Evolutionary conservation across 2,329 filamentous ascomycete genomes (phyloP).

Genomic region (Monosporascus sp.): DNA sequence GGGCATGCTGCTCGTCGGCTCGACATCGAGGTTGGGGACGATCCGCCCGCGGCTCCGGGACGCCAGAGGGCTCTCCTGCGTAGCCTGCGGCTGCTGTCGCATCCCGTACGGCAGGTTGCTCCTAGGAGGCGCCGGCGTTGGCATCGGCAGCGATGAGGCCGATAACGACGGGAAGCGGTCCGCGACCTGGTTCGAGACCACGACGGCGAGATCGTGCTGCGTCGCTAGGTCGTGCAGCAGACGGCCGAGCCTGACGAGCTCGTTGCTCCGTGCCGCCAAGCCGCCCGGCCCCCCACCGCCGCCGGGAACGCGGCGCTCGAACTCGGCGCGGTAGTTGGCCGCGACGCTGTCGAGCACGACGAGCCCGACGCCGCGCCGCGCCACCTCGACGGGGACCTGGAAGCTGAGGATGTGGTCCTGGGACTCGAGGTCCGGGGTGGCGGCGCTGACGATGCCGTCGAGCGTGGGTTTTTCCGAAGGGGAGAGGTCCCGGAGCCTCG

Average conservation of each 20-base stretch:
- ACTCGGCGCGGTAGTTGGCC: conserved; percentile 92
- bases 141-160: not conserved
- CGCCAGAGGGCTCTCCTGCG: conserved; percentile 47
- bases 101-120: conserved; percentile 1
- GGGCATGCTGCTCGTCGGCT: conserved; percentile 37
- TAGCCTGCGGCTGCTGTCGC: conserved; percentile 13
- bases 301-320: conserved; percentile 51
- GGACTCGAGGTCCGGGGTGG: conserved; percentile 83
- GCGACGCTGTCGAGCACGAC: conserved; percentile 88
- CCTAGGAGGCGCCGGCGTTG: conserved; percentile 13
- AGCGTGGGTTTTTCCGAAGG: conserved; percentile 52
- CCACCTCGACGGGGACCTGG: conserved; percentile 82
- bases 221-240: conserved; percentile 72
- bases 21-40: conserved; percentile 24
- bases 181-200: conserved; percentile 92
- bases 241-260: conserved; percentile 72
- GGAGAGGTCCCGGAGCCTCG: conserved; percentile 42
- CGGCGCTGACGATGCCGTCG: conserved; percentile 72
- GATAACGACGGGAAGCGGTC: conserved; percentile 61
- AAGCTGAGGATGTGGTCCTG: conserved; percentile 94
- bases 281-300: conserved; percentile 35
- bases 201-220: conserved; percentile 71
- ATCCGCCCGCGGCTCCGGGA: conserved; percentile 35
- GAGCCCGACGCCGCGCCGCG: conserved; percentile 71
- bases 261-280: conserved; percentile 69